Base-by-base conservation (phyloP, 2,329 filamentous ascomycete species). In the Diplodia sapinea region DNA sequence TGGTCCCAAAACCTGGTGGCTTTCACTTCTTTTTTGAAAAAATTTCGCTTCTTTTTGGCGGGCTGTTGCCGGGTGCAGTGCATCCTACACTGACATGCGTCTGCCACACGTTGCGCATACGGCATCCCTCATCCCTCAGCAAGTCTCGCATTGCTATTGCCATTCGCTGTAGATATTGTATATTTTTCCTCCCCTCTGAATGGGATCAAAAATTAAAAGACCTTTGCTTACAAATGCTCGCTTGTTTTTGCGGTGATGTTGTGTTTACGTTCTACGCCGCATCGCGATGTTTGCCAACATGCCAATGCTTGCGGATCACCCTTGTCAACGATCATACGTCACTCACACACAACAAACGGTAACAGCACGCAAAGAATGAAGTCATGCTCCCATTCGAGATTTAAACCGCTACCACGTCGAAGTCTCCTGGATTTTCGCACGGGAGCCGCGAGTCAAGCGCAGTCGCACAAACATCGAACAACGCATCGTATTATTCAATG, bases 131-230 rank as follows among this genome's bases (percentile, higher is more conserved):
- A 63, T 63, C 59, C 59, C 17, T 17, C 31, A 12, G 59, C 59
- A 63, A 63, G 59, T 31, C 47, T 9, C 12, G 59, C 59, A 31
- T 63, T 63, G 59, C 59, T 63, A 20, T 5, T 63, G 9, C n/a
- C 31, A 51, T 63, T 63, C 47, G 47, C 6, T 63, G 59, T 63
- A 63, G 47, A 63, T 63, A 63, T 63, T 63, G 38, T 38, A 63
- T 11, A 7, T 61, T 50, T 49, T 20, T 36, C 20, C 55, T 43
- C 4, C 17, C n/a, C 23, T 4, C 38, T 31, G 12, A 50, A 47
- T 31, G 47, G 47, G 11, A 2, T 11, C n/a, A 62, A 63, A 63
- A 63, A 63, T 2, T 2, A 12, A 61, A 50, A 23, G 4, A 23
- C 23, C 23, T 23, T 23, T 23, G 23, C 23, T 23, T 23, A 23